Percentiles rank a stretch among this genome's conserved stretches.
These are phyloP conservation scores for Pelagomonas calceolata DNA, from an alignment of 108 stramenopile species.

Conservation along the genomic window DNA sequence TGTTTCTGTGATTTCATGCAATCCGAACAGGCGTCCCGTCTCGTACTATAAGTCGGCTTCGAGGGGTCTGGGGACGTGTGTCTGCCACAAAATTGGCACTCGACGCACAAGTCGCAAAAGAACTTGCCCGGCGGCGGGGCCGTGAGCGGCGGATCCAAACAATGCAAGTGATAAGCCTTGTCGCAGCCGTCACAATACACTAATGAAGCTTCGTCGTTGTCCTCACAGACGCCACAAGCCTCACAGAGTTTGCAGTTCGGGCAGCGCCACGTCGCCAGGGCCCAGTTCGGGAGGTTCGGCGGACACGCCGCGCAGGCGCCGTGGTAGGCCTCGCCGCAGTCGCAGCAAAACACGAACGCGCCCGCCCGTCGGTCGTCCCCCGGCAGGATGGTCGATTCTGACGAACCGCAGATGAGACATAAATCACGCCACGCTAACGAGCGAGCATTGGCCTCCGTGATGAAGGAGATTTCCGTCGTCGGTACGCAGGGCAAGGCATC, in stretches of 20 bases:
- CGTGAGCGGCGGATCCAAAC: conserved; percentile 52
- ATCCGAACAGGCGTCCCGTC: no score
- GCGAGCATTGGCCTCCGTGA: conserved; percentile 42
- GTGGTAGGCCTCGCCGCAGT: conserved; percentile 81
- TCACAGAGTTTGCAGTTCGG: conserved; percentile 82
- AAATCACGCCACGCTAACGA: conserved; percentile 46
- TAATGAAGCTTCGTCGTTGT: conserved; percentile 52
- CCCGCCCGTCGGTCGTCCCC: conserved; percentile 13
- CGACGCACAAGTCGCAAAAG: conserved; percentile 61
- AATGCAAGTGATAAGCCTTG: conserved; percentile 53
- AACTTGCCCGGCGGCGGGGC: conserved; percentile 51
- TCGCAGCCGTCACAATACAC: conserved; percentile 80
- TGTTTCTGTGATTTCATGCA: no score
- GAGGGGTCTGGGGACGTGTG: no score
- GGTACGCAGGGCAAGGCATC: conserved; percentile 53
- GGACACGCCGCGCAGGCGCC: conserved; percentile 64
- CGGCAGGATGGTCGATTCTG: conserved; percentile 15
- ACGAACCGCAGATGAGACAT: conserved; percentile 56
- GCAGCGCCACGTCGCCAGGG: conserved; percentile 69
- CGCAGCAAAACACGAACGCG: conserved; percentile 66
- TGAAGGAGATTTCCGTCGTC: conserved; percentile 21
- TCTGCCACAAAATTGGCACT: conserved; percentile 33
- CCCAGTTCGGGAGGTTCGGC: conserved; percentile 46
- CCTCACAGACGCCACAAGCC: conserved; percentile 45
- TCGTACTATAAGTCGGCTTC: no score